Evolutionary conservation across 208 protist species (phyloP).

Genomic region (Leishmania turanica): DNA sequence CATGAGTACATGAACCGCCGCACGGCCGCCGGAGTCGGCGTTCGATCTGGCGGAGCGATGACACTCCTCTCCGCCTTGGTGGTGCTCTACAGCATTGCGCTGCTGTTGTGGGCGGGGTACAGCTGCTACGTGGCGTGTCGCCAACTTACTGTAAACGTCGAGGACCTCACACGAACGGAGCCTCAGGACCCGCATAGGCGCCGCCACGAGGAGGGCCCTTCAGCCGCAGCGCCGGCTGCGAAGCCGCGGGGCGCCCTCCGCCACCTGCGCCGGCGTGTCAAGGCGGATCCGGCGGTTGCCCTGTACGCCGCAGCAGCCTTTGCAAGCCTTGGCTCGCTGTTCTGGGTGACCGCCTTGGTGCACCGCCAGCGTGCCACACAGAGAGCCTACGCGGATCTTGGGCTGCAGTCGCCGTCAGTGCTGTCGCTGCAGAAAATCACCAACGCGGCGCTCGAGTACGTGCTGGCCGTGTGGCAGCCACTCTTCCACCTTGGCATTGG

Average conservation of each 20-base stretch:
- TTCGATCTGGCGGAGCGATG: background rate
- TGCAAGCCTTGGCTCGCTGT: conserved; percentile 6
- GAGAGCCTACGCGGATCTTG: conserved; percentile 8
- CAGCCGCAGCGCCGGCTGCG: background rate
- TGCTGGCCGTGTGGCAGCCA: conserved; percentile 75
- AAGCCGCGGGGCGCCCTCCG: background rate
- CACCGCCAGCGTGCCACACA: conserved; percentile 12
- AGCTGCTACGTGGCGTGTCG: conserved; percentile 31
- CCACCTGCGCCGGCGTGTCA: conserved; percentile 5
- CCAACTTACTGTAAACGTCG: conserved; percentile 28
- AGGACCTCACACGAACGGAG: conserved; percentile 16
- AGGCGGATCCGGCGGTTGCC: conserved; percentile 9
- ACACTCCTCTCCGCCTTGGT: background rate
- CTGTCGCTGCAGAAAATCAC: conserved; percentile 13
- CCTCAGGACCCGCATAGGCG: conserved; percentile 14
- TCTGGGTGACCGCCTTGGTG: conserved; percentile 17
- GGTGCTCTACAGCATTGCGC: conserved; percentile 21
- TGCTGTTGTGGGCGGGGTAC: conserved; percentile 31
- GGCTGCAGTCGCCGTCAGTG: conserved; percentile 19
- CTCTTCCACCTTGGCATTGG: conserved; percentile 58
- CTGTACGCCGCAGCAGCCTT: conserved; percentile 21
- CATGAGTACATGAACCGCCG: conserved; percentile 16
- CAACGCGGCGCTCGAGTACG: conserved; percentile 39
- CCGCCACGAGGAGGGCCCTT: background rate
- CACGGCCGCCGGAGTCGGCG: background rate